Conservation (phyloP, 1,284 basidiomycete genomes). For the Cutaneotrichosporon sp. region DNA sequence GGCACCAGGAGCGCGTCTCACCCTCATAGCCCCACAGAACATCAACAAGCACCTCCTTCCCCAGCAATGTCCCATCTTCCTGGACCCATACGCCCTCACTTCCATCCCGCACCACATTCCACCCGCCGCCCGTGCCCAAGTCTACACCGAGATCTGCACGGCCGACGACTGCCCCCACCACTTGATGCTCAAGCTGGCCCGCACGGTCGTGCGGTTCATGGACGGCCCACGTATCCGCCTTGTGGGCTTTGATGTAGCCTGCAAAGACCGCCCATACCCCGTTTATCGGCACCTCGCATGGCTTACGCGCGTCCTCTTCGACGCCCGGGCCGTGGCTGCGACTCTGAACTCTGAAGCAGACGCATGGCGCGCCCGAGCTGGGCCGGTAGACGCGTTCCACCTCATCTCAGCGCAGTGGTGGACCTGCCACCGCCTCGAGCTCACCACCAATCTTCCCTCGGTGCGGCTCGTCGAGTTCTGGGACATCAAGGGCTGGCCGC, state of each 20-base stretch:
- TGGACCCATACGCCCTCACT: background rate
- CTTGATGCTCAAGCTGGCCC: background rate
- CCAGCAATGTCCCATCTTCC: background rate
- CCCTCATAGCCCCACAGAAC: background rate
- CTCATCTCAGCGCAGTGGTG: background rate
- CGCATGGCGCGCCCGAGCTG: background rate
- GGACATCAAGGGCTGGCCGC: background rate
- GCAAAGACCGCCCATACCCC: background rate
- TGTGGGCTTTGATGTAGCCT: background rate
- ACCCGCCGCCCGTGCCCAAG: background rate
- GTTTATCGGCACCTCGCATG: background rate
- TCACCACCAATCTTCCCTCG: background rate
- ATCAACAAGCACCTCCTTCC: background rate
- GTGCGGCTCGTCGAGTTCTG: background rate
- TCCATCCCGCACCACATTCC: background rate
- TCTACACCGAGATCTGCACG: background rate
- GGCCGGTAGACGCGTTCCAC: background rate
- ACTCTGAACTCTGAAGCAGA: background rate
- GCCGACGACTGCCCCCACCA: background rate
- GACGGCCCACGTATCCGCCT: background rate
- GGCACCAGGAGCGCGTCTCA: background rate
- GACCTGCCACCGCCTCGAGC: background rate
- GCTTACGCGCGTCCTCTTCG: background rate
- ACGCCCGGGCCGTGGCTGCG: background rate
- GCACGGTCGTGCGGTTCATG: background rate